Base-by-base conservation (phyloP, 345 rosid genomes). In the Eutrema heterophyllum region DNA sequence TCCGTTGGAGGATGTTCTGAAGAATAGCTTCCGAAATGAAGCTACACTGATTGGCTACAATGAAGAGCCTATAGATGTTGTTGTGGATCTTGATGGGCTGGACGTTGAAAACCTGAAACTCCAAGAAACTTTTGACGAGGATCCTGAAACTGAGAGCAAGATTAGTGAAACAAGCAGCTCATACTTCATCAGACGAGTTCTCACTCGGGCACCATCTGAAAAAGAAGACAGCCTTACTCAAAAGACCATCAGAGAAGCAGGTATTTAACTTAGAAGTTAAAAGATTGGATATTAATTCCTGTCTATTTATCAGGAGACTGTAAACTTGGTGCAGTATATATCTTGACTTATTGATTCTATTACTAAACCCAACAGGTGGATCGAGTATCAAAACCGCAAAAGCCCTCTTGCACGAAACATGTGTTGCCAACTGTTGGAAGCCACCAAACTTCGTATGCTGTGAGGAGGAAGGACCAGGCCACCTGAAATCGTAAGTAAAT, bases 21-120 rank as follows among this genome's bases (percentile, higher is more conserved):
- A 80, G 85, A 71, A 79, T 46, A 79, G 68, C 70, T 0, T 35
- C 70, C 85, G 82, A 80, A 64, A 35, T 73, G 89, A 91, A 70
- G 84, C 97, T 70, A 82, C 74, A 80, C 79, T 93, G 82, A 85
- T 93, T 67, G 98, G 98, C 77, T 93, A 76, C 58, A 80, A 88
- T 79, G 98, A 91, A 84, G 84, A 67, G 16, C 89, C 91, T 2
- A 44, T 86, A 58, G 81, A 88, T 71, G 82, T 90, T 71, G 82
- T 90, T 57, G 46, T 35, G 12, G 72, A 68, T 65, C 57, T 71
- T 40, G 74, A 69, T 73, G 73, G 38, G 9, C 14, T 5, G 24
- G 81, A 36, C 49, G 46, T 73, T 50, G 84, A 64, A 74, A 78
- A 58, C 46, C 56, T 78, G 79, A 74, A 60, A 11, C 8, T 79